Conservation (phyloP, 164 flowering plant genomes). For the Vitis riparia region DNA sequence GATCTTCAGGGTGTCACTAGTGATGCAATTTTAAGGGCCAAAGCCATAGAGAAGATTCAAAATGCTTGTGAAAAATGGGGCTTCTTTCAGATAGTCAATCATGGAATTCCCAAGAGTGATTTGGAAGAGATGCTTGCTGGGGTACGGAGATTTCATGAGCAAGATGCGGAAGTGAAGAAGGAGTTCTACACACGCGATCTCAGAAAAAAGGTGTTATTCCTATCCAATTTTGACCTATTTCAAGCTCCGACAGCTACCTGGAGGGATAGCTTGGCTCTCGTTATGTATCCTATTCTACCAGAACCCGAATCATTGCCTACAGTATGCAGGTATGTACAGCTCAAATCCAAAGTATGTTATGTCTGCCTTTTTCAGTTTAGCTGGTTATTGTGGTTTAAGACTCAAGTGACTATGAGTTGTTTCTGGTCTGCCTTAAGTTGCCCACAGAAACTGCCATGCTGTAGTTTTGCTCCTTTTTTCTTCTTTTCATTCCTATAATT, state of each 20-base stretch:
- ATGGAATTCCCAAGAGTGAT: slow-evolving; percentile 29
- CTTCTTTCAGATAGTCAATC: slow-evolving; percentile 48
- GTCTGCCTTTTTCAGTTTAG: too few species aligned
- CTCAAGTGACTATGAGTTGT: too few species aligned
- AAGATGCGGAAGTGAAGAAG: slow-evolving; percentile 31
- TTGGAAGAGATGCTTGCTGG: slow-evolving; percentile 35
- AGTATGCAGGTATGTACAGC: slow-evolving; percentile 21
- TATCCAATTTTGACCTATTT: slow-evolving; percentile 29
- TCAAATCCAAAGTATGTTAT: too few species aligned
- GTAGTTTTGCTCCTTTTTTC: too few species aligned
- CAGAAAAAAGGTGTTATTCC: slow-evolving; percentile 12
- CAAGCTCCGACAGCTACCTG: slow-evolving; percentile 24
- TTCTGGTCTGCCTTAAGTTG: too few species aligned
- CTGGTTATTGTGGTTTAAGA: too few species aligned
- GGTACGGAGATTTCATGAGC: slow-evolving; percentile 30
- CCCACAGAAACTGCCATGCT: too few species aligned
- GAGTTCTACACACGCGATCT: slow-evolving; percentile 29
- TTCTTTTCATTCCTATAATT: too few species aligned
- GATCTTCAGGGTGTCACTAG: slow-evolving; percentile 20
- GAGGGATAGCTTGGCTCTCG: slow-evolving; percentile 32
- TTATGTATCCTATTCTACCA: slow-evolving; percentile 25
- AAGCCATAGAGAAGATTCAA: slow-evolving; percentile 23
- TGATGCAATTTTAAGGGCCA: slow-evolving; percentile 8
- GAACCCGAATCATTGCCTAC: slow-evolving; percentile 22
- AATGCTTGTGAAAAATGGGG: slow-evolving; percentile 38